Evolutionary conservation across 2,329 filamentous ascomycete genomes (phyloP), one percentile per base, ranked within the genome.

Genomic region (Podosphaera fusca): DNA sequence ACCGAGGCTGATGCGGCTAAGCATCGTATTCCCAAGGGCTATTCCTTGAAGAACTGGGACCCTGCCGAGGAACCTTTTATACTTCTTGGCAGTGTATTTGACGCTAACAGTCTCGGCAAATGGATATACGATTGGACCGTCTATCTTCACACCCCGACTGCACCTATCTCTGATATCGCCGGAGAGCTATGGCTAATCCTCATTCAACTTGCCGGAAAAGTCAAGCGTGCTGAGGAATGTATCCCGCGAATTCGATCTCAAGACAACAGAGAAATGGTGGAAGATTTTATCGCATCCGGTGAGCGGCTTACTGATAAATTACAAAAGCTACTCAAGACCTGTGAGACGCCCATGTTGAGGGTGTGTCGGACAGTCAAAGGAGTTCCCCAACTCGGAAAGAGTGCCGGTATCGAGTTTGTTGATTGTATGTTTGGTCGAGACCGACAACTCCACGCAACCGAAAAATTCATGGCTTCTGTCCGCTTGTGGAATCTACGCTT

Each of bases 91-190:
- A 94, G 87, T 67, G 92, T 96, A 58, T 96, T 96, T 67, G 92
- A 96, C 68, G 87, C 90, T 67, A 95, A 96, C 76, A 95, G 87
- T 33, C 77, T 98, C 35, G 92, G 92, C 66, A 95, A 95, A 72
- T 98, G 92, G 92, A 94, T 98, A 67, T 98, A 95, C 71, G 92
- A 96, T 75, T 98, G 92, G 92, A 95, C 92, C 21, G 87, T 95
- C 61, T 95, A 87, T 73, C 82, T 84, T 68, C 82, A 94, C 63
- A 87, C 87, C 42, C 79, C 87, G 12, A 79, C 79, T 46, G 87
- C 85, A 9, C 86, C 88, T 55, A 86, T 95, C 66, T 80, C 88
- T 56, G 88, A 95, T 62, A 82, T 94, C 70, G 89, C 92, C 2
- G 92, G 90, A 63, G 89, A 96, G 66, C 76, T 98, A 57, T 98